phyloP scores from a whole-genome alignment of 768 basidiomycete species.

The Mycena haematopus region DNA sequence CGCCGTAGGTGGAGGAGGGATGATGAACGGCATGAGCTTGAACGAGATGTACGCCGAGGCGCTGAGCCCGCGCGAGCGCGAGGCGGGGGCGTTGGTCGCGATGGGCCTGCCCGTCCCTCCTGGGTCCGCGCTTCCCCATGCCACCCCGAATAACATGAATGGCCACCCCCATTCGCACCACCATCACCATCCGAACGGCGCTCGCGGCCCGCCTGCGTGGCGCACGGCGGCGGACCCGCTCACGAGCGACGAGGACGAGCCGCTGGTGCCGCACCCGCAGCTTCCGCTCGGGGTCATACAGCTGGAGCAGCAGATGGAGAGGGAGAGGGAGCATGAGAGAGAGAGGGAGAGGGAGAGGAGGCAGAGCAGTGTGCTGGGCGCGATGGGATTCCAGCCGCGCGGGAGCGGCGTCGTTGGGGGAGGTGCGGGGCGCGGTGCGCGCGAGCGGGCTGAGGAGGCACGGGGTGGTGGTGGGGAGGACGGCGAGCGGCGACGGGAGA shows the following conservation, averaged over 20 bases:
- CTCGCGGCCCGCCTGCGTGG: neutral
- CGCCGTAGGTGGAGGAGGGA: too few species aligned
- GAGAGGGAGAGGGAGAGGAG: constrained; percentile 45
- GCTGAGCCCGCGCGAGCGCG: constrained; percentile 53
- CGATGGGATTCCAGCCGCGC: constrained; percentile 20
- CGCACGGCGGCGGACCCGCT: neutral
- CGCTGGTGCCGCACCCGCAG: neutral
- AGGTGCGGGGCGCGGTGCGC: neutral
- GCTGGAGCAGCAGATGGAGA: neutral
- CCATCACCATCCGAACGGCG: neutral
- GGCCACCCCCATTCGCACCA: neutral
- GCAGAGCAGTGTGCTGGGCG: constrained; percentile 18
- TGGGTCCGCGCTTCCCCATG: too few species aligned
- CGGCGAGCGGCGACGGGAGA: constrained; percentile 53
- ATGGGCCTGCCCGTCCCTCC: constrained; percentile 53
- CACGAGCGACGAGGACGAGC: neutral
- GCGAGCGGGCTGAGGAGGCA: constrained; percentile 5
- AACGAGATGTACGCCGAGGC: constrained; percentile 20
- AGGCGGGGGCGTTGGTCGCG: constrained; percentile 52
- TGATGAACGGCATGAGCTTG: neutral
- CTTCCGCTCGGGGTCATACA: neutral
- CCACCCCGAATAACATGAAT: neutral
- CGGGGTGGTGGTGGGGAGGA: constrained; percentile 7
- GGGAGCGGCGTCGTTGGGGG: constrained; percentile 8
- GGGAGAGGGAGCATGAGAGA: neutral